Percentiles rank a stretch among this genome's conserved stretches.
These are phyloP conservation scores for Neolentinus lepideus DNA, from an alignment of 1,284 basidiomycete genomes.

Conservation along the genomic window DNA sequence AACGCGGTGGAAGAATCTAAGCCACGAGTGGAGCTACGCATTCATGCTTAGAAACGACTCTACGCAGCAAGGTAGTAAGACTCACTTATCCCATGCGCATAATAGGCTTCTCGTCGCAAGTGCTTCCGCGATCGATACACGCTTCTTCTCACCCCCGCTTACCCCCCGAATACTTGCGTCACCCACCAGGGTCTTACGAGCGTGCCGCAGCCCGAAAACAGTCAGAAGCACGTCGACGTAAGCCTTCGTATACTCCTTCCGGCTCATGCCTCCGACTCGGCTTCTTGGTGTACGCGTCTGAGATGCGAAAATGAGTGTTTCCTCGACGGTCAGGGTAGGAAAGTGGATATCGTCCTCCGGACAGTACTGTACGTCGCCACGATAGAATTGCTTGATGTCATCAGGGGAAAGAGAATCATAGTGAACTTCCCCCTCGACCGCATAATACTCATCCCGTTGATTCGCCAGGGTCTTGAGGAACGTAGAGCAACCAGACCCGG, in stretches of 20 bases:
- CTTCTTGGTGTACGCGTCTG: slow-evolving; percentile 49
- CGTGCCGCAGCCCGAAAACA: slow-evolving; percentile 69
- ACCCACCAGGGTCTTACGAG: slow-evolving; percentile 56
- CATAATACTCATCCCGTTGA: slow-evolving; percentile 51
- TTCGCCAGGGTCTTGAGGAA: slow-evolving; percentile 72
- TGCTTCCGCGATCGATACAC: slow-evolving; percentile 72
- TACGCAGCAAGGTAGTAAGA: background rate
- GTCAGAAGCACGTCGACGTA: slow-evolving; percentile 52
- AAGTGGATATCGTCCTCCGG: slow-evolving; percentile 74
- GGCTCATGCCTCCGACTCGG: slow-evolving; percentile 34
- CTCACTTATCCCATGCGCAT: slow-evolving; percentile 64
- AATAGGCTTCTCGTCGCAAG: slow-evolving; percentile 53
- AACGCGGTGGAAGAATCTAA: slow-evolving; percentile 69
- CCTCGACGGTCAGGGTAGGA: slow-evolving; percentile 67
- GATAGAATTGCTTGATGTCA: slow-evolving; percentile 45
- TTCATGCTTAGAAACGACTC: slow-evolving; percentile 11
- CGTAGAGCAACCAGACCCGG: slow-evolving; percentile 68
- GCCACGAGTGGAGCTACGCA: slow-evolving; percentile 61
- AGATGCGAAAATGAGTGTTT: slow-evolving; percentile 60
- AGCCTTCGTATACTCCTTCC: slow-evolving; percentile 38
- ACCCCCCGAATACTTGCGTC: slow-evolving; percentile 72
- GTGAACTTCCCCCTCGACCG: slow-evolving; percentile 53
- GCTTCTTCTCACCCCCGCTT: slow-evolving; percentile 80
- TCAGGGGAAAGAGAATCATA: slow-evolving; percentile 61
- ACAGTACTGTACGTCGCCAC: slow-evolving; percentile 64